Conservation (phyloP, 306 rosid genomes). For the Pachyrhizus erosus region DNA sequence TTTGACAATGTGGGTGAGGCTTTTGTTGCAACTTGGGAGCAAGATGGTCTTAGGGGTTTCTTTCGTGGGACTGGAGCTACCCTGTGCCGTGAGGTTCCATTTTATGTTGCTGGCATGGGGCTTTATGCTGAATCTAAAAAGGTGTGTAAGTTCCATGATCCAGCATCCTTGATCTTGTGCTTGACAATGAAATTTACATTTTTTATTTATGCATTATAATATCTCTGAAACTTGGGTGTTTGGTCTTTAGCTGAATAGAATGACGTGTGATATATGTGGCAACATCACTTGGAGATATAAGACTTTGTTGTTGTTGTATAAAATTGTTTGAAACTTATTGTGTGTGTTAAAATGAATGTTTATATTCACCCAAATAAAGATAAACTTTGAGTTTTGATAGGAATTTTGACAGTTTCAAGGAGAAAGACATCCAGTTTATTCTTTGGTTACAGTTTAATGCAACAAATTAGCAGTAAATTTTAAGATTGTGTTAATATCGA, state of each 20-base stretch:
- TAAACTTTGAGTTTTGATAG: not conserved
- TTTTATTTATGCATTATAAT: not conserved
- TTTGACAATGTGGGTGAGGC: slow-evolving; percentile 91
- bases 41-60: slow-evolving; percentile 95
- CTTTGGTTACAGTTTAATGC: not conserved
- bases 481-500: not conserved
- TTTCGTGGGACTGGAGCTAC: slow-evolving; percentile 99
- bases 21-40: slow-evolving; percentile 84
- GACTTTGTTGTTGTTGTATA: not conserved
- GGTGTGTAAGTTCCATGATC: slow-evolving; percentile 52
- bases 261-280: not conserved
- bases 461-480: not conserved
- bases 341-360: slow-evolving; percentile 5
- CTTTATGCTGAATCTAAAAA: slow-evolving; percentile 97
- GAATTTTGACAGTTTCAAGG: not conserved
- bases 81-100: slow-evolving; percentile 98
- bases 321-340: not conserved
- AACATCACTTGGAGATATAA: not conserved
- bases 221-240: not conserved
- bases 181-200: slow-evolving; percentile 6
- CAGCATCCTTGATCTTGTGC: not conserved
- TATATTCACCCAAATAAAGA: slow-evolving; percentile 12
- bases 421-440: not conserved
- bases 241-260: not conserved
- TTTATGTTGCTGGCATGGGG: slow-evolving; percentile 99